A percentile compares a stretch with the other conserved stretches of the same genome.
Conservation (phyloP, 345 rosid species). For the Hibiscus tridactylites region DNA sequence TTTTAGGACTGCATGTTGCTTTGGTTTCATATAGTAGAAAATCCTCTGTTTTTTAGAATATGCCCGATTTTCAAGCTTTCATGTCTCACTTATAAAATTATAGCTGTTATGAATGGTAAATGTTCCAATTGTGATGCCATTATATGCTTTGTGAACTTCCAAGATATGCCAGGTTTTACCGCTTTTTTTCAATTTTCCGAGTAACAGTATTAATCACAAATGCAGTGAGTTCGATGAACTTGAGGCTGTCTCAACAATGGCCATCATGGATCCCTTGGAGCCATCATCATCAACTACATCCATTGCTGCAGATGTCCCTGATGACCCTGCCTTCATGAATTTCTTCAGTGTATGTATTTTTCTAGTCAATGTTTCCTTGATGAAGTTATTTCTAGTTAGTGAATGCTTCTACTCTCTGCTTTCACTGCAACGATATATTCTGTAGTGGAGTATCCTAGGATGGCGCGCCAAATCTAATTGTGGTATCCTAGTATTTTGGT, state of each 20-base stretch:
- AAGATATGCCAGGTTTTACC: background rate
- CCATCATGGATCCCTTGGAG: constrained; percentile 69
- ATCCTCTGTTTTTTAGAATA: background rate
- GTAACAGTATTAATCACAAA: background rate
- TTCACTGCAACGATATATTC: background rate
- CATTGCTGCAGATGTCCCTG: constrained; percentile 41
- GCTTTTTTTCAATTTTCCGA: background rate
- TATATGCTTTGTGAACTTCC: background rate
- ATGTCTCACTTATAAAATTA: background rate
- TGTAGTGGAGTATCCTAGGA: background rate
- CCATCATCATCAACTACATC: constrained; percentile 45
- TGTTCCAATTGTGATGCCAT: background rate
- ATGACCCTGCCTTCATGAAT: constrained; percentile 79
- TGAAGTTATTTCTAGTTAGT: background rate
- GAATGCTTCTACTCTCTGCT: background rate
- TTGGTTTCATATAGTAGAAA: background rate
- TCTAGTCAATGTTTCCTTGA: background rate
- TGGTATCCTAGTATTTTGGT: no score
- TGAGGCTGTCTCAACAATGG: constrained; percentile 88
- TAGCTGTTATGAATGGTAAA: background rate
- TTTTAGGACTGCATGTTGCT: background rate
- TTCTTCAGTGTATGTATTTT: constrained; percentile 53
- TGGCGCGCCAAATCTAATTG: background rate
- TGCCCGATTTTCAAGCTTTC: background rate
- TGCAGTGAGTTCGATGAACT: constrained; percentile 90